Evolutionary conservation across 2,329 filamentous ascomycete genomes (phyloP).

Genomic region (Xylaria digitata): DNA sequence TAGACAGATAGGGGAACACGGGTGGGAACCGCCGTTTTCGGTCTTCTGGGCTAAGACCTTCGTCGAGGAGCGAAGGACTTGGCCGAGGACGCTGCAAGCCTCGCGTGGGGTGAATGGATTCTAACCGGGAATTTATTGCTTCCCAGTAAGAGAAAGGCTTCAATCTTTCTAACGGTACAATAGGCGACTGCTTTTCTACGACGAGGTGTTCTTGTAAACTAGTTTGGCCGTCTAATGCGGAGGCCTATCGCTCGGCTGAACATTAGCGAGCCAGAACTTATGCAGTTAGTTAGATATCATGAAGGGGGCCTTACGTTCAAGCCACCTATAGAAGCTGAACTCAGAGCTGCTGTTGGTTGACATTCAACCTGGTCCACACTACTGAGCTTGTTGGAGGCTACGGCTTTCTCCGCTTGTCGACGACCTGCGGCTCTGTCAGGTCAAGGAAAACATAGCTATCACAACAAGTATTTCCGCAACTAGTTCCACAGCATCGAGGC

Average conservation of each 20-base stretch:
- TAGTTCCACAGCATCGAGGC: neutral
- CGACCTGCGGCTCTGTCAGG: conserved; percentile 26
- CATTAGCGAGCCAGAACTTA: conserved; percentile 1
- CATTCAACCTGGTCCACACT: neutral
- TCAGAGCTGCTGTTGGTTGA: neutral
- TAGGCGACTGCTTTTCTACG: neutral
- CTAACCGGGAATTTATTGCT: conserved; percentile 27
- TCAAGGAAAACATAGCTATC: neutral
- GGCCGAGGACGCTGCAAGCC: neutral
- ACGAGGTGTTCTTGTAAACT: conserved; percentile 21
- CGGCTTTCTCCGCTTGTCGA: conserved; percentile 27
- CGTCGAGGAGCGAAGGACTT: conserved; percentile 25
- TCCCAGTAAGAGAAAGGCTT: conserved; percentile 44
- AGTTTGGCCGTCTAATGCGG: conserved; percentile 3
- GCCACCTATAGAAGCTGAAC: neutral
- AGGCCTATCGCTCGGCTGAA: conserved; percentile 1
- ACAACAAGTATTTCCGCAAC: neutral
- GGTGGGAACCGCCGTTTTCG: conserved; percentile 34
- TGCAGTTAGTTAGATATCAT: neutral
- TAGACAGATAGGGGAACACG: conserved; percentile 41
- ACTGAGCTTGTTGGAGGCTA: neutral
- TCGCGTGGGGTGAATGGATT: conserved; percentile 14
- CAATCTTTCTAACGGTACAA: conserved; percentile 31
- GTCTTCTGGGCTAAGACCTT: conserved; percentile 1
- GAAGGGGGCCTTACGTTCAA: conserved; percentile 11